Evolutionary conservation across 1,284 basidiomycete genomes (phyloP), one percentile per base, ranked within the genome.

Genomic region (Boletus smithii): DNA sequence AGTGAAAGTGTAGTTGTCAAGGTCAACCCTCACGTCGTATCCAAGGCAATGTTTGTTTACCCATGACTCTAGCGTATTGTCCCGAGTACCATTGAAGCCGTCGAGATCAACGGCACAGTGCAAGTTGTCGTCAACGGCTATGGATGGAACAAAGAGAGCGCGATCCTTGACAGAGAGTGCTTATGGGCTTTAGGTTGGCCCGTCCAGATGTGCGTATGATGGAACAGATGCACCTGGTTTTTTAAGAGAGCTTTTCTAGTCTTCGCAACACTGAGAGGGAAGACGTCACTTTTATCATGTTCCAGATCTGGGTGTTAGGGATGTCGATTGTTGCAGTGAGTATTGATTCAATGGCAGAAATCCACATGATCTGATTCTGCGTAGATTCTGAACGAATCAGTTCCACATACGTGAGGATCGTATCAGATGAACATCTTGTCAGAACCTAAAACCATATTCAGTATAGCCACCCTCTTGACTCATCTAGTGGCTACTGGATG

Each of bases 231-330:
- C 26, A 22, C 51, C 3, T 32, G 20, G 4, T 27, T 35, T 41
- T 31, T 33, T 38, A 34, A 55, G 38, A 18, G 16, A 36, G 48
- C 34, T 37, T 20, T 48, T 51, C 17, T 51, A 88, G 86, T 26
- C 72, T 89, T 43, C 70, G 71, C 46, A 78, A 88, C 60, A 87
- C 85, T 17, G 79, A 86, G 59, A 81, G 88, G 20, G 86, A 89
- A 60, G 88, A 90, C 58, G 68, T 87, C 50, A 75, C 83, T 13
- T 88, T 89, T 63, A 81, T 89, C 41, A 74, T 75, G 9, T 91
- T 89, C 70, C 85, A 89, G 55, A 69, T 87, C 48, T 90, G 88
- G 88, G 79, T 88, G 2, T 69, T 90, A 18, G 85, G 83, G 30
- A 85, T 90, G 81, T 88, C 86, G 4, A 55, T 85, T 32, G 83